These are phyloP conservation scores for Pholiota adiposa DNA, from an alignment of 1,284 basidiomycete genomes.

Conservation along the genomic window DNA sequence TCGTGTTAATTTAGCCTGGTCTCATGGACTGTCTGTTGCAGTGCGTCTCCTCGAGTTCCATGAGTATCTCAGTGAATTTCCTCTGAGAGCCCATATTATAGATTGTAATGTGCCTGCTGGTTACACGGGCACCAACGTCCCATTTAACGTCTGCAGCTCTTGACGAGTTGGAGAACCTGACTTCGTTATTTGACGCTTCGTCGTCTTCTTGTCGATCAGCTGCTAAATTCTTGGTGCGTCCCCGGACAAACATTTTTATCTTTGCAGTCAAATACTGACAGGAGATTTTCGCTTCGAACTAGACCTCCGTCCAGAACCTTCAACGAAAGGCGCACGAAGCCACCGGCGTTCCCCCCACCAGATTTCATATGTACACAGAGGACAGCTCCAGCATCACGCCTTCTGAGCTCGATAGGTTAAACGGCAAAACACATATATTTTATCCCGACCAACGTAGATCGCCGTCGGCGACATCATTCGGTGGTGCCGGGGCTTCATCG, in stretches of 20 bases:
- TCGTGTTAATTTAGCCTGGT: constrained; percentile 61
- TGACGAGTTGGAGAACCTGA: constrained; percentile 57
- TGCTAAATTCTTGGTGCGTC: constrained; percentile 52
- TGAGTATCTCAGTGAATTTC: constrained; percentile 42
- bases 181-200: constrained; percentile 57
- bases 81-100: constrained; percentile 33
- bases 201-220: constrained; percentile 50
- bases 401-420: constrained; percentile 63
- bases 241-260: not conserved
- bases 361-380: constrained; percentile 18
- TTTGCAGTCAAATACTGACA: not conserved
- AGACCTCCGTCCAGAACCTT: constrained; percentile 49
- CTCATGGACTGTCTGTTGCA: constrained; percentile 60
- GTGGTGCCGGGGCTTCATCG: constrained; percentile 3
- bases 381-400: constrained; percentile 32
- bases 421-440: constrained; percentile 53
- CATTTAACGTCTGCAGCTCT: constrained; percentile 58
- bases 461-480: not conserved
- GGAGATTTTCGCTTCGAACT: not conserved
- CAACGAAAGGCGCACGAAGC: constrained; percentile 56
- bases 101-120: constrained; percentile 73
- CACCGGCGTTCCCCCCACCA: constrained; percentile 38
- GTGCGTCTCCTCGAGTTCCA: constrained; percentile 42
- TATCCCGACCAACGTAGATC: constrained; percentile 2
- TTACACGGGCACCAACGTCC: constrained; percentile 59